phyloP scores from a whole-genome alignment of 2,329 filamentous ascomycete species.

The Fusarium globosum region DNA sequence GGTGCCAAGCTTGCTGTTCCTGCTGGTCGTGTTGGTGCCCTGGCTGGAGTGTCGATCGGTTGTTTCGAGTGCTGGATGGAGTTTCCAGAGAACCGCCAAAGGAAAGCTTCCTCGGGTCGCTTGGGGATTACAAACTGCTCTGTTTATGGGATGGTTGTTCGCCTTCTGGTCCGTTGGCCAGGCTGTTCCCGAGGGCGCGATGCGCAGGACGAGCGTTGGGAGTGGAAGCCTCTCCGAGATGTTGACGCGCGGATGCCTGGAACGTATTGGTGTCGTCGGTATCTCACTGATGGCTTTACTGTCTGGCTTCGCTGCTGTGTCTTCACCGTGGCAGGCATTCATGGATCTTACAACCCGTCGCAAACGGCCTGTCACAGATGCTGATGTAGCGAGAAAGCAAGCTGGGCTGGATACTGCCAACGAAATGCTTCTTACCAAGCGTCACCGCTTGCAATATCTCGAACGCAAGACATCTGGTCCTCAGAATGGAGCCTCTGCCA shows the following conservation, averaged over 20 bases:
- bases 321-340: slow-evolving; percentile 87
- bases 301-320: slow-evolving; percentile 91
- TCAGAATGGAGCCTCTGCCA: slow-evolving; percentile 38
- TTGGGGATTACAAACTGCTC: slow-evolving; percentile 71
- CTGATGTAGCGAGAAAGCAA: slow-evolving; percentile 80
- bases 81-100: slow-evolving; percentile 67
- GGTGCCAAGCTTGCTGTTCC: slow-evolving; percentile 75
- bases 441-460: slow-evolving; percentile 75
- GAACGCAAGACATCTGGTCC: slow-evolving; percentile 67
- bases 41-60: slow-evolving; percentile 81
- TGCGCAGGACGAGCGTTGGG: slow-evolving; percentile 39
- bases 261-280: slow-evolving; percentile 84
- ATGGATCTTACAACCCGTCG: slow-evolving; percentile 65
- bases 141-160: slow-evolving; percentile 76
- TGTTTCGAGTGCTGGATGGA: slow-evolving; percentile 67
- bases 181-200: slow-evolving; percentile 62
- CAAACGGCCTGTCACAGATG: slow-evolving; percentile 73
- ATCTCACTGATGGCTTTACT: slow-evolving; percentile 87
- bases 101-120: slow-evolving; percentile 68
- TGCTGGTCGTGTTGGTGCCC: slow-evolving; percentile 80
- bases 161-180: slow-evolving; percentile 81
- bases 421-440: slow-evolving; percentile 82
- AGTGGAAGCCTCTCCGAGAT: slow-evolving; percentile 50
- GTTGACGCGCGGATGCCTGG: slow-evolving; percentile 66
- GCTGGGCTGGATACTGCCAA: slow-evolving; percentile 81